Evolutionary conservation across 495 filamentous ascomycete genomes (phyloP).

Genomic region (Podospora australis): DNA sequence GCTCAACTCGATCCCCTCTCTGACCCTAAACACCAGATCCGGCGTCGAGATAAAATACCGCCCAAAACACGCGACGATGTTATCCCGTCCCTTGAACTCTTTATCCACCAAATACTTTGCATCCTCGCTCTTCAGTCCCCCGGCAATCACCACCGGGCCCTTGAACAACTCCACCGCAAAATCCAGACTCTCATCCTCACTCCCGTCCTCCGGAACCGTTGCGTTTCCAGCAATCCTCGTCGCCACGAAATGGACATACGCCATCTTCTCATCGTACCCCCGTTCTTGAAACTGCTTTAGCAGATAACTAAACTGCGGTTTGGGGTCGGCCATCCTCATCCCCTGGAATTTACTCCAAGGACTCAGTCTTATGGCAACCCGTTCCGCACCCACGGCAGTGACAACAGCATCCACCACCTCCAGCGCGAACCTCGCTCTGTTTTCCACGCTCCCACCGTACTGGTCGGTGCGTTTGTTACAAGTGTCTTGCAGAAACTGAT

Average conservation of each 20-base stretch:
- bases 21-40: slow-evolving; percentile 59
- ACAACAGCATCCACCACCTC: slow-evolving; percentile 58
- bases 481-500: slow-evolving; percentile 64
- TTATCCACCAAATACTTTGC: slow-evolving; percentile 49
- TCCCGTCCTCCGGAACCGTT: slow-evolving; percentile 24
- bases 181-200: slow-evolving; percentile 42
- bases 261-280: slow-evolving; percentile 48
- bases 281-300: slow-evolving; percentile 42
- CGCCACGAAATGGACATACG: slow-evolving; percentile 63
- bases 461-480: slow-evolving; percentile 57
- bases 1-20: slow-evolving; percentile 48
- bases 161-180: slow-evolving; percentile 47
- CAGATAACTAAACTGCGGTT: slow-evolving; percentile 57
- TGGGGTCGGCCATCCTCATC: slow-evolving; percentile 60
- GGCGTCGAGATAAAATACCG: slow-evolving; percentile 64
- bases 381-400: slow-evolving; percentile 56
- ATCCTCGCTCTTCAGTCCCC: slow-evolving; percentile 45
- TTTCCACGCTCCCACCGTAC: slow-evolving; percentile 69
- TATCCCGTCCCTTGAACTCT: slow-evolving; percentile 42
- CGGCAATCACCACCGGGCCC: slow-evolving; percentile 54
- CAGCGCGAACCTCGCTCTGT: slow-evolving; percentile 58
- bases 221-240: slow-evolving; percentile 39
- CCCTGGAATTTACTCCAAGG: slow-evolving; percentile 62
- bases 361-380: slow-evolving; percentile 55
- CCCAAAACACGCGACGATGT: slow-evolving; percentile 54